Percentiles rank a stretch among this genome's conserved stretches.
These are phyloP conservation scores for Coemansia sp. DNA, from an alignment of 192 early-diverging fungal genomes.

Conservation along the genomic window DNA sequence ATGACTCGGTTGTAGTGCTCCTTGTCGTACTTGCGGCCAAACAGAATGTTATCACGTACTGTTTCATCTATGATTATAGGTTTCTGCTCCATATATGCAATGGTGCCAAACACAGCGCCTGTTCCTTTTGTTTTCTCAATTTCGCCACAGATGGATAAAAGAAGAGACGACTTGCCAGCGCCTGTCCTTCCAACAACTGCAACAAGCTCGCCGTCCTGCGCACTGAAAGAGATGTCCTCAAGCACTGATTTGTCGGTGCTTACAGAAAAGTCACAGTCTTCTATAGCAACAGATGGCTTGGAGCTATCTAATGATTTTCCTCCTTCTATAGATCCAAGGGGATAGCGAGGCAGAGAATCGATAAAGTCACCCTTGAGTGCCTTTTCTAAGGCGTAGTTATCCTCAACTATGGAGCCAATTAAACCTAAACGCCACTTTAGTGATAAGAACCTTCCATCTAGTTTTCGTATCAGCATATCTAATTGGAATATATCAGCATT, in stretches of 20 bases:
- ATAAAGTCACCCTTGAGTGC: constrained; percentile 24
- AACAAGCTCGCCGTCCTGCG: constrained; percentile 43
- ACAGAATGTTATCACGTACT: constrained; percentile 75
- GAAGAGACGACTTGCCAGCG: constrained; percentile 61
- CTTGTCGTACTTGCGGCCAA: constrained; percentile 64
- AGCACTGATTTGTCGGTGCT: constrained; percentile 4
- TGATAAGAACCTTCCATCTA: not conserved
- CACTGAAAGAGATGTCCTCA: constrained; percentile 7
- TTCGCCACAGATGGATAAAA: constrained; percentile 61
- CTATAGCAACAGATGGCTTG: constrained; percentile 5
- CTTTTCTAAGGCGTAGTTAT: constrained; percentile 12
- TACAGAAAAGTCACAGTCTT: constrained; percentile 18
- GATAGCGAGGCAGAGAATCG: constrained; percentile 9
- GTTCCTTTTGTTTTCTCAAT: constrained; percentile 35
- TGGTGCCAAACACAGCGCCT: constrained; percentile 15
- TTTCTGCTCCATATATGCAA: constrained; percentile 29
- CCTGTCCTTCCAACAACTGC: constrained; percentile 62
- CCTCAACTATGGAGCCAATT: not conserved
- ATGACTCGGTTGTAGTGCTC: constrained; percentile 61
- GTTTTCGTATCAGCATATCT: not conserved
- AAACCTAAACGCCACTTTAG: not conserved
- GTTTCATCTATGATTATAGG: constrained; percentile 51
- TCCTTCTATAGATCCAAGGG: not conserved
- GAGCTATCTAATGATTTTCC: not conserved
- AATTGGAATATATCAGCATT: constrained; percentile 24